Evolutionary conservation across 345 rosid genomes (phyloP), one percentile per base, ranked within the genome.

Genomic region (Psidium friedrichsthalianum): DNA sequence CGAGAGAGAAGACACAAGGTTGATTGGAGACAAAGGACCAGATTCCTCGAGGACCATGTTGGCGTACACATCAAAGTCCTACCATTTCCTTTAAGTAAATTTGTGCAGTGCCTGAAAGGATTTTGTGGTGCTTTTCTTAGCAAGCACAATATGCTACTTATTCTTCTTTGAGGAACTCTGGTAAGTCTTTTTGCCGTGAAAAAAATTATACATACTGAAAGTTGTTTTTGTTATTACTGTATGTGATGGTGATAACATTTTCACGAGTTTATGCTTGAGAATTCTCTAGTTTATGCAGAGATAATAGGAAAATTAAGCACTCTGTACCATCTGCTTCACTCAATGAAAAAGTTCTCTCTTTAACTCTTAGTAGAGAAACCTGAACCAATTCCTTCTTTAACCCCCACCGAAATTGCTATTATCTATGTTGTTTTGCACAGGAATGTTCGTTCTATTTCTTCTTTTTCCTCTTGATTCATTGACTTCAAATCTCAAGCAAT

Each of bases 121-220:
- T 86, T 94, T 97, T 89, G 96, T 93, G 87, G 98, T 95, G 88
- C 98, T 95, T 55, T 95, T 95, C 84, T 90, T 97, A 84, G 93
- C 95, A 83, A 97, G 98, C 93, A 90, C 96, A 10, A 89, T 93
- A 84, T 95, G 98, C 91, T 97, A 97, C 90, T 97, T 95, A 93
- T 97, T 95, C 95, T 95, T 95, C 94, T 94, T 95, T 58, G 98
- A 95, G 91, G 97, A 95, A 88, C 88, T 95, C 87, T 94, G 94
- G 98, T 97, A 95, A 76, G 94, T 87, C 64, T 15, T 51, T 88
- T 88, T 84, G 74, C 84, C 51, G 24, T 82, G 81, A 29, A 78
- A 29, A 40, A 42, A 54, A 29, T 36, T 58, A 18, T 64, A 16
- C 44, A 8, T 64, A 16, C 44, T 64, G 42, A 32, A 32, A 64